Conservation (phyloP, 2,329 filamentous ascomycete species). For the Macroventuria anomochaeta region DNA sequence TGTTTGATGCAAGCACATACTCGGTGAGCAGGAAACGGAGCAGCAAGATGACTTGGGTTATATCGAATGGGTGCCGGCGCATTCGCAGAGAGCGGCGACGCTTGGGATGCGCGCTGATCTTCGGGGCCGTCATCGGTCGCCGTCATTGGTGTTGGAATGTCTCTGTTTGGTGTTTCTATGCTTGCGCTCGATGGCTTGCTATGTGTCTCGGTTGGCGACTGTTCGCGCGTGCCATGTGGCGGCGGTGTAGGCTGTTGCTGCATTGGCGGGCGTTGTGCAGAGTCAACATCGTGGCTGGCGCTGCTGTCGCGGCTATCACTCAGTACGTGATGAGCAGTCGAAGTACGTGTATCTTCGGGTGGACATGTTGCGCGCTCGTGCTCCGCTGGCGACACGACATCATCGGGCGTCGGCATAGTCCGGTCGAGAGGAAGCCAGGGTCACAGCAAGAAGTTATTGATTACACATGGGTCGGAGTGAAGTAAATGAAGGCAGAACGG, state of each 20-base stretch:
- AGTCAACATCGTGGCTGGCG: conserved; percentile 24
- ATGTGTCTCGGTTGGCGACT: conserved; percentile 34
- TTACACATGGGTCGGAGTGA: conserved; percentile 27
- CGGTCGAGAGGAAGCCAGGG: conserved; percentile 35
- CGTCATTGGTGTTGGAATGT: conserved; percentile 49
- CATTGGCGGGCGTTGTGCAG: conserved; percentile 5
- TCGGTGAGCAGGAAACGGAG: conserved; percentile 44
- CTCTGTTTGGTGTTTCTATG: conserved; percentile 44
- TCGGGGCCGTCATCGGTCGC: conserved; percentile 44
- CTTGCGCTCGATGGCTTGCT: conserved; percentile 40
- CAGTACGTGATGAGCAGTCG: conserved; percentile 37
- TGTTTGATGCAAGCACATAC: conserved; percentile 30
- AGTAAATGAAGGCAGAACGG: conserved; percentile 15
- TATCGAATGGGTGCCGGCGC: conserved; percentile 33
- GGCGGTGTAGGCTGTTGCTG: conserved; percentile 47
- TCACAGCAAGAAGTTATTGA: conserved; percentile 27
- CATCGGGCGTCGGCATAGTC: conserved; percentile 60
- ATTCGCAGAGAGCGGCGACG: conserved; percentile 40
- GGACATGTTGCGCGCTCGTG: conserved; percentile 57
- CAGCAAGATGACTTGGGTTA: conserved; percentile 34
- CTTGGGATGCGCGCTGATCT: conserved; percentile 43
- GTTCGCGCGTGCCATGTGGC: conserved; percentile 30
- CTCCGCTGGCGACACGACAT: conserved; percentile 51
- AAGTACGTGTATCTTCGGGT: conserved; percentile 52
- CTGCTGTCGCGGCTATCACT: conserved; percentile 32